Conservation (phyloP, 148 eudicot genomes). For the Camellia japonica region DNA sequence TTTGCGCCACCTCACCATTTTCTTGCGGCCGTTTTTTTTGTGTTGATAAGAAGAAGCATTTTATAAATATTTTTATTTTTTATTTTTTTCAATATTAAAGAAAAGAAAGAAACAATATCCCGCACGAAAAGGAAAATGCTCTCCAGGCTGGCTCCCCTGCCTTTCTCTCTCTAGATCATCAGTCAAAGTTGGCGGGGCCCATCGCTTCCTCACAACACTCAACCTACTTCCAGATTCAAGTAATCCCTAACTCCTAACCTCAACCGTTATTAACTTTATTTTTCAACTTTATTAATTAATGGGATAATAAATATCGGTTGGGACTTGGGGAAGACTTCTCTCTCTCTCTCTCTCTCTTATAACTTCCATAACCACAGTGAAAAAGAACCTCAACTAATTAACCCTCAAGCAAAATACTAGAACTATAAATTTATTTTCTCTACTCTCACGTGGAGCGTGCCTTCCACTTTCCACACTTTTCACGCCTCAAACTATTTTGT, state of each 20-base stretch:
- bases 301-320: neutral
- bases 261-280: conserved; percentile 10
- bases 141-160: conserved; percentile 42
- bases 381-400: conserved; percentile 1
- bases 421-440: neutral
- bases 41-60: conserved; percentile 6
- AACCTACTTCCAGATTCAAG: neutral
- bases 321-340: neutral
- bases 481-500: neutral
- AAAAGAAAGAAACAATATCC: conserved; percentile 10
- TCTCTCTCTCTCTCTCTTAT: neutral
- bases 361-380: conserved; percentile 20
- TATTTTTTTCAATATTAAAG: neutral
- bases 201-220: neutral
- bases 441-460: conserved; percentile 9
- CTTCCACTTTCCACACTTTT: neutral
- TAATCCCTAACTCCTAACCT: neutral
- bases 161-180: neutral
- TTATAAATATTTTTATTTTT: neutral
- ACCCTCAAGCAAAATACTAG: neutral
- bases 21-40: conserved; percentile 30
- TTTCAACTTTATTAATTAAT: neutral
- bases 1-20: conserved; percentile 35
- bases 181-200: conserved; percentile 8
- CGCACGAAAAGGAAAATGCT: conserved; percentile 30